Percentiles rank a stretch among this genome's conserved stretches.
phyloP scores from a whole-genome alignment of 768 basidiomycete species.

The Calocybe gangraenosa region DNA sequence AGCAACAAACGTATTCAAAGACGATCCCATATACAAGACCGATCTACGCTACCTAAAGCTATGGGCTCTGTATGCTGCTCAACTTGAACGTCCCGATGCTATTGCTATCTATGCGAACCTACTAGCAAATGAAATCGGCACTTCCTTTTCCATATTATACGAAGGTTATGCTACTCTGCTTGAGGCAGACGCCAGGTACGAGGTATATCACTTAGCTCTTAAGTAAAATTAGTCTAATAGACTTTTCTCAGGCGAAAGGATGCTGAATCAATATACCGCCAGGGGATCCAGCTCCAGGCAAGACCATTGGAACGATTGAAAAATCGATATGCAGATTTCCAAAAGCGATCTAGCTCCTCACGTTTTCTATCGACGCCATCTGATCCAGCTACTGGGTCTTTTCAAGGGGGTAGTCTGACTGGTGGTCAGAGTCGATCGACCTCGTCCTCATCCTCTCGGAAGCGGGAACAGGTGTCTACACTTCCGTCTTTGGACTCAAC shows the following conservation, averaged over 20 bases:
- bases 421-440: slow-evolving; percentile 29
- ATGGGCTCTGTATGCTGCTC: slow-evolving; percentile 84
- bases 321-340: slow-evolving; percentile 76
- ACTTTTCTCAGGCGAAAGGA: slow-evolving; percentile 53
- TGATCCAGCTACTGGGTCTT: slow-evolving; percentile 15
- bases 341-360: slow-evolving; percentile 40
- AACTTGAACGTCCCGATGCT: slow-evolving; percentile 66
- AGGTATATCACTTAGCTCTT: neutral
- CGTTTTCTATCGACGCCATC: slow-evolving; percentile 24
- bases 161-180: slow-evolving; percentile 86
- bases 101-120: slow-evolving; percentile 73
- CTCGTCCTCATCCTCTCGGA: slow-evolving; percentile 24
- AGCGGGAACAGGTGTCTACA: slow-evolving; percentile 13
- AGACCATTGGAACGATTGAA: slow-evolving; percentile 84
- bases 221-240: neutral
- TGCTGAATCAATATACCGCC: slow-evolving; percentile 77
- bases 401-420: neutral
- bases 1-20: slow-evolving; percentile 75
- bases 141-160: slow-evolving; percentile 74
- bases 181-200: slow-evolving; percentile 71
- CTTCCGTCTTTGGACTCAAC: slow-evolving; percentile 31
- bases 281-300: slow-evolving; percentile 78
- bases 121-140: slow-evolving; percentile 71
- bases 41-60: slow-evolving; percentile 90
- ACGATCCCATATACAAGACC: slow-evolving; percentile 79